Base-by-base conservation (phyloP, 306 rosid species). In the Argentina anserina region DNA sequence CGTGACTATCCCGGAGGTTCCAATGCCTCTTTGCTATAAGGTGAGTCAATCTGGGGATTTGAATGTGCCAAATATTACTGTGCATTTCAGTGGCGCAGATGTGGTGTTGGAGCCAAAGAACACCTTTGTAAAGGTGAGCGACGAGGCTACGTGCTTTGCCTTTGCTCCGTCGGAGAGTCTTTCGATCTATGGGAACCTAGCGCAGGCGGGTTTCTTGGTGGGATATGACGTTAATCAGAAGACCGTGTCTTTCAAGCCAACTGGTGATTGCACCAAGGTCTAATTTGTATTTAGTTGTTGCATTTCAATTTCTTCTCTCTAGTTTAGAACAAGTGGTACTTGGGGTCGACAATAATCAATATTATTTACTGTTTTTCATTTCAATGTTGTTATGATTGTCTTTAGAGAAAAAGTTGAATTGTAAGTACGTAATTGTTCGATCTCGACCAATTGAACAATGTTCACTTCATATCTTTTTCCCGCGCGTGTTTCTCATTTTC, bases 181-280 rank as follows among this genome's bases (percentile, higher is more conserved):
- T 0, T 15, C 77, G 1, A 83, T 92, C 17, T 86, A 78, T 13
- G 96, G 93, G 0, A 92, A 86, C 36, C 0, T 92, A 25, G 79
- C 87, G 0, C 96, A 92, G 47, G 46, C 31, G 41, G 82, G 82
- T 52, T 71, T 87, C 66, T 41, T 80, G 67, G 81, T 86, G 21
- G 97, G 96, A 0, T 92, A 92, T 66, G 96, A 89, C 49, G 45
- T 60, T 1, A 14, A 26, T 9, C 29, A 56, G 7, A 69, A 42
- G 2, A 58, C 17, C 0, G 59, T 52, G 31, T 83, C 91, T 2
- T 89, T 92, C 67, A 87, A 79, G 74, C 92, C 84, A 0, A 23
- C 66, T 0, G 83, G 88, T 25, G 83, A 90, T 25, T 86, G 97
- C 58, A 45, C 78, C 58, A 60, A 74, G 36, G 10, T 62, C 2